Base-by-base conservation (phyloP, 768 basidiomycete species). In the Macrocybe gigantea region DNA sequence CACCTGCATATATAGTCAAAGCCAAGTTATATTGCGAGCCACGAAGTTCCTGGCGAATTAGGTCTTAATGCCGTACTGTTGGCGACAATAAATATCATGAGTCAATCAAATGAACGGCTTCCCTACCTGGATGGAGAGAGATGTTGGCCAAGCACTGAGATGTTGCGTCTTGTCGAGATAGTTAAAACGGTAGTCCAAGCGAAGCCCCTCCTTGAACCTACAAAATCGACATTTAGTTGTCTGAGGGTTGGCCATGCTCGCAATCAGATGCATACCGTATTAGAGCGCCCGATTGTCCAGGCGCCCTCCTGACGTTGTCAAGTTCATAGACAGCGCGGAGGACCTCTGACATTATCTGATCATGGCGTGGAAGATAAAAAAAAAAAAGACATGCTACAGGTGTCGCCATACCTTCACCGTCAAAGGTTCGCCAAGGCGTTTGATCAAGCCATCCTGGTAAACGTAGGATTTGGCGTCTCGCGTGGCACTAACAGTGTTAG, bases 91-190 rank as follows among this genome's bases (percentile, higher is more conserved):
- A 46, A 29, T 14, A 46, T 37, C 29, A 37, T 29, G 22, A n/a
- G 45, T 8, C 30, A 30, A 8, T 1, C 15, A 12, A 13, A 40
- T 35, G 7, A 15, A 56, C 70, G 46, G 35, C 22, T 22, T 22
- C 22, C 42, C 15, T 60, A 79, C 78, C 68, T 80, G 67, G 33
- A 88, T 57, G 29, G 79, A 65, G 74, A 90, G 66, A 2, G 80
- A 78, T 6, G 74, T 77, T 0, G 88, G 83, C 86, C 86, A 88
- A 12, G 85, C 79, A 4, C 69, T 69, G 8, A 75, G 66, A n/a
- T 66, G 46, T 56, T 79, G 74, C 1, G 69, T 61, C 1, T 60
- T 56, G 49, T 78, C 73, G 50, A 90, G 65, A 60, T 87, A 89
- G 46, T 72, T 69, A 55, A 74, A 74, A 7, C 66, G 66, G 15